Evolutionary conservation across 163 green algal species (phyloP).

Genomic region (Volvox carteri): DNA sequence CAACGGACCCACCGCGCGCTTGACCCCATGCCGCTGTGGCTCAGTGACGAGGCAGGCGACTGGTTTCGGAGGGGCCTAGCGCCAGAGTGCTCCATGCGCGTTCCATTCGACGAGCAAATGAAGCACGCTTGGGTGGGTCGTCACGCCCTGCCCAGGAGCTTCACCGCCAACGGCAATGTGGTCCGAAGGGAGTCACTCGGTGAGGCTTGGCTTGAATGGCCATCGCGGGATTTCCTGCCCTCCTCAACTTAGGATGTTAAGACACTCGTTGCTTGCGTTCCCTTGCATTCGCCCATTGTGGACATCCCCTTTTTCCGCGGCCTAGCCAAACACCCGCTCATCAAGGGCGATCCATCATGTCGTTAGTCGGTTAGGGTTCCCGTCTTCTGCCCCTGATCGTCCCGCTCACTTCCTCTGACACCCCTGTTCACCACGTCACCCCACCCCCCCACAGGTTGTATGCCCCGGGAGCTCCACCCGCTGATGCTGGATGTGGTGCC

Average conservation of each 20-base stretch:
- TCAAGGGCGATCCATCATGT: no score
- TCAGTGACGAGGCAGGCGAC: conserved; percentile 36
- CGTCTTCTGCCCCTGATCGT: no score
- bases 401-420: no score
- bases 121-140: conserved; percentile 18
- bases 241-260: no score
- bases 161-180: neutral
- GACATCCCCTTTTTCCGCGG: no score
- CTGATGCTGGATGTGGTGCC: conserved; percentile 47
- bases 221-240: neutral
- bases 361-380: no score
- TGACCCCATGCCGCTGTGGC: conserved; percentile 41
- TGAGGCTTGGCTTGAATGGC: neutral
- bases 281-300: no score
- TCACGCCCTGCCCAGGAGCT: neutral
- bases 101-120: conserved; percentile 32
- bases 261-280: no score
- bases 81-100: neutral
- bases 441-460: neutral
- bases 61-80: conserved; percentile 42
- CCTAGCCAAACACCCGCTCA: no score
- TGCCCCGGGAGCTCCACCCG: conserved; percentile 35
- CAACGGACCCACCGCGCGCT: neutral
- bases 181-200: neutral
- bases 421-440: no score